Conservation (phyloP, 108 stramenopile species). For the Craspedostauros australis region DNA sequence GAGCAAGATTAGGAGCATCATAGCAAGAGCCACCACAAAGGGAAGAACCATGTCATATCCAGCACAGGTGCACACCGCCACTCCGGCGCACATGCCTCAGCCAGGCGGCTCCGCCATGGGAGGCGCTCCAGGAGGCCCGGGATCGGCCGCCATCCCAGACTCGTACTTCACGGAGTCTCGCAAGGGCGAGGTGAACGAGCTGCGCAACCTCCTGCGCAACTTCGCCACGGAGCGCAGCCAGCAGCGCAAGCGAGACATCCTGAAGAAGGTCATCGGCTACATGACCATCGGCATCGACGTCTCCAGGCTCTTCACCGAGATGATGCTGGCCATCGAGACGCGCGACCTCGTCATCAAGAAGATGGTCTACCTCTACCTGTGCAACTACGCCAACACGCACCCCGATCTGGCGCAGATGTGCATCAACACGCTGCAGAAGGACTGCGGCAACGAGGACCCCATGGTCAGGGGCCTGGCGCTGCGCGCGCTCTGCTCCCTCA, state of each 20-base stretch:
- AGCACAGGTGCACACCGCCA: no score
- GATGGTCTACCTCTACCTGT: slow-evolving; percentile 98
- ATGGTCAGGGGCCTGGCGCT: slow-evolving; percentile 98
- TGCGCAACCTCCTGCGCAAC: slow-evolving; percentile 85
- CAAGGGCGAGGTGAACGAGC: slow-evolving; percentile 95
- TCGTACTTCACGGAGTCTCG: slow-evolving; percentile 93
- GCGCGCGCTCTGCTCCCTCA: slow-evolving; percentile 86
- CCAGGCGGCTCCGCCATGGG: slow-evolving; percentile 4
- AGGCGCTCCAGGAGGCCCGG: slow-evolving; percentile 9
- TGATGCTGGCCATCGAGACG: slow-evolving; percentile 95
- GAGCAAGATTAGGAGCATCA: no score
- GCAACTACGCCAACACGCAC: slow-evolving; percentile 92
- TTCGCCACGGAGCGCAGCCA: slow-evolving; percentile 88
- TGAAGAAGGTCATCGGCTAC: slow-evolving; percentile 99
- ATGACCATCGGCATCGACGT: slow-evolving; percentile 99
- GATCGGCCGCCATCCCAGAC: slow-evolving; percentile 46
- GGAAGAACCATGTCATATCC: no score
- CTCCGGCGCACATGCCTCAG: not conserved
- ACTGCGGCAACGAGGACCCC: slow-evolving; percentile 97
- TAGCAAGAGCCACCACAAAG: no score
- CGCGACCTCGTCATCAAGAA: slow-evolving; percentile 99
- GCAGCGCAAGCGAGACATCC: slow-evolving; percentile 94
- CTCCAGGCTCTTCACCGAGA: slow-evolving; percentile 96
- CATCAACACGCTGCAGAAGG: slow-evolving; percentile 97
- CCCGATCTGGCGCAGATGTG: slow-evolving; percentile 99